Base-by-base conservation (phyloP, 371 early-diverging fungal genomes). In the Syncephalastrum contaminatum region DNA sequence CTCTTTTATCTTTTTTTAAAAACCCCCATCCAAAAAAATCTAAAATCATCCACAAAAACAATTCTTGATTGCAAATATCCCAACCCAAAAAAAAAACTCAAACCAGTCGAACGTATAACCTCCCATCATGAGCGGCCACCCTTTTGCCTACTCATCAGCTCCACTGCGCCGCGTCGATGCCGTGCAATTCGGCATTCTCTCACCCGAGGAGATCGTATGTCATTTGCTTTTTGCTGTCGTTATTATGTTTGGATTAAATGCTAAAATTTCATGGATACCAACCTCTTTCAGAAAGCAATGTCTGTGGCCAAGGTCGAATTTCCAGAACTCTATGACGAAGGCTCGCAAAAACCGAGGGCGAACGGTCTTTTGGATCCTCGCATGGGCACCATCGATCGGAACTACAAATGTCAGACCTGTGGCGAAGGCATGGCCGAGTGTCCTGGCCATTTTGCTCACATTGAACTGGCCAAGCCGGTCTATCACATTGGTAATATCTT, bases 361-460 rank as follows among this genome's bases (percentile, higher is more conserved):
- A 86, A 69, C 39, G 99, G 99, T 54, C 81, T 99, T 30, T 77
- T 96, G n/a, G 99, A 99, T 75, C 90, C 97, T 48, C 88, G 97
- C 41, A 90, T 99, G 92, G 99, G 99, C 27, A 98, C 99, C 12
- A 96, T 98, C 52, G 99, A 99, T 69, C 91, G 98, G 56, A 94
- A 93, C 68, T 95, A 91, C 83, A 94, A 95, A 74, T 99, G 99
- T 75, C 89, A 88, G 66, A 99, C 99, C 7, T 99, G 99, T 76
- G 91, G 89, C 47, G 94, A 95, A 69, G 89, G 90, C 62, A 96
- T 94, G 92, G 89, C 90, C 25, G 94, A 94, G 62, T 99, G 99
- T 70, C 93, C 93, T 18, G 99, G 99, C 30, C 99, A 99, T 73
- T 99, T 99, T 88, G 99, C 97, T 12, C 97, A 99, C 67, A 97